Conservation (phyloP, 2,329 filamentous ascomycete genomes). For the Calonectria honghensis region DNA sequence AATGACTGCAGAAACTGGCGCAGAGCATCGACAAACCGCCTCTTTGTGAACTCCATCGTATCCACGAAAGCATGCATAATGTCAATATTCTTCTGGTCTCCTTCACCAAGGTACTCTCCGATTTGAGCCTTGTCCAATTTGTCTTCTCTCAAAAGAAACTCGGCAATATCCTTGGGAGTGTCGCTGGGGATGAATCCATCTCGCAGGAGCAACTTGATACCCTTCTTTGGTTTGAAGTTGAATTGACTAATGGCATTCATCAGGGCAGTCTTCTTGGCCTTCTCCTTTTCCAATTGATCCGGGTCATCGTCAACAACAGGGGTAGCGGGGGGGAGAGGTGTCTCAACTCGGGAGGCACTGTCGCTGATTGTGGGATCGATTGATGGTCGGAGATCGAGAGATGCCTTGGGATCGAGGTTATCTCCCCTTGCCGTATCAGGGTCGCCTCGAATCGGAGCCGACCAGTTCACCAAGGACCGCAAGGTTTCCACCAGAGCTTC, state of each 20-base stretch:
- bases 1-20: slow-evolving; percentile 96
- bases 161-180: slow-evolving; percentile 86
- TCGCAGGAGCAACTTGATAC: slow-evolving; percentile 87
- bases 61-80: slow-evolving; percentile 99
- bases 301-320: slow-evolving; percentile 90
- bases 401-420: slow-evolving; percentile 60
- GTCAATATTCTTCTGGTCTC: slow-evolving; percentile 93
- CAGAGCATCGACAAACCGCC: slow-evolving; percentile 93
- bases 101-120: slow-evolving; percentile 95
- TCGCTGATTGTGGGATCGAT: slow-evolving; percentile 82
- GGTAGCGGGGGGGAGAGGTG: slow-evolving; percentile 76
- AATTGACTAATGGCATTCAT: slow-evolving; percentile 93
- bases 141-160: slow-evolving; percentile 87
- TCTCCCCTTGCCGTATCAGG: slow-evolving; percentile 55
- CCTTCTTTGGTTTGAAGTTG: slow-evolving; percentile 98
- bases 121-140: slow-evolving; percentile 93
- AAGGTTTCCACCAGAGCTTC: slow-evolving; percentile 93
- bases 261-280: slow-evolving; percentile 93
- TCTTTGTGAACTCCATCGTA: slow-evolving; percentile 92
- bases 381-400: slow-evolving; percentile 71
- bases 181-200: slow-evolving; percentile 92
- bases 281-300: slow-evolving; percentile 93
- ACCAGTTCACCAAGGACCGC: slow-evolving; percentile 95
- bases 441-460: slow-evolving; percentile 79
- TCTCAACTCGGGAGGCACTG: slow-evolving; percentile 77